These are phyloP conservation scores for Rostrohypoxylon terebratum DNA, from an alignment of 495 filamentous ascomycete species.

Conservation along the genomic window DNA sequence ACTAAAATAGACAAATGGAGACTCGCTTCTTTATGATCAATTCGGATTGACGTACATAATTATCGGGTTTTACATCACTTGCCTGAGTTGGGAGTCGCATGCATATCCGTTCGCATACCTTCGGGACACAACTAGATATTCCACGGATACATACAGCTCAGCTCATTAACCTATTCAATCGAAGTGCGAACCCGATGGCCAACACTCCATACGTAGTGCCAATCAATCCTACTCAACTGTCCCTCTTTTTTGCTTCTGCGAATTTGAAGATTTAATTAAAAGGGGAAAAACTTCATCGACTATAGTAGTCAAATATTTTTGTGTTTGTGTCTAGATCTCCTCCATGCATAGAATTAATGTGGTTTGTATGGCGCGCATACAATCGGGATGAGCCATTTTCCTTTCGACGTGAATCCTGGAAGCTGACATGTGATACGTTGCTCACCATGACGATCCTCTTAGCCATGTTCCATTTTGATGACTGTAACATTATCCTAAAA, in stretches of 20 bases:
- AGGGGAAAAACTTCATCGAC: constrained; percentile 1
- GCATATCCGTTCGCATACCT: constrained; percentile 25
- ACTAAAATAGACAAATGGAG: constrained; percentile 34
- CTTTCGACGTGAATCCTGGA: not conserved
- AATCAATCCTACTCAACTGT: not conserved
- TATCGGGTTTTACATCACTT: constrained; percentile 9
- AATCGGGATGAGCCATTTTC: constrained; percentile 38
- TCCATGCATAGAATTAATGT: not conserved
- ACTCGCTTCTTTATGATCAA: constrained; percentile 27
- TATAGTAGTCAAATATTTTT: constrained; percentile 1
- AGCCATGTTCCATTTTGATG: constrained; percentile 12
- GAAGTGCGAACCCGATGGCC: not conserved
- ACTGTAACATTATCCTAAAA: constrained; percentile 19
- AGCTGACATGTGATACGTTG: not conserved
- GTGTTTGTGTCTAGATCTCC: not conserved
- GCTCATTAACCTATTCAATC: not conserved
- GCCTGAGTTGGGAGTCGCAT: constrained; percentile 20
- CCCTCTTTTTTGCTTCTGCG: not conserved
- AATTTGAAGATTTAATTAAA: not conserved
- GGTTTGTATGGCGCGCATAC: constrained; percentile 19
- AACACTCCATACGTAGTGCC: not conserved
- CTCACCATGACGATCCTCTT: not conserved
- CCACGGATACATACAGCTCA: not conserved
- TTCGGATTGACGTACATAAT: not conserved
- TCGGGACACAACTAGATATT: constrained; percentile 2